A percentile compares a stretch with the other conserved stretches of the same genome.
These are phyloP conservation scores for Leccinum ochraceum DNA, from an alignment of 768 basidiomycete genomes.

Conservation along the genomic window DNA sequence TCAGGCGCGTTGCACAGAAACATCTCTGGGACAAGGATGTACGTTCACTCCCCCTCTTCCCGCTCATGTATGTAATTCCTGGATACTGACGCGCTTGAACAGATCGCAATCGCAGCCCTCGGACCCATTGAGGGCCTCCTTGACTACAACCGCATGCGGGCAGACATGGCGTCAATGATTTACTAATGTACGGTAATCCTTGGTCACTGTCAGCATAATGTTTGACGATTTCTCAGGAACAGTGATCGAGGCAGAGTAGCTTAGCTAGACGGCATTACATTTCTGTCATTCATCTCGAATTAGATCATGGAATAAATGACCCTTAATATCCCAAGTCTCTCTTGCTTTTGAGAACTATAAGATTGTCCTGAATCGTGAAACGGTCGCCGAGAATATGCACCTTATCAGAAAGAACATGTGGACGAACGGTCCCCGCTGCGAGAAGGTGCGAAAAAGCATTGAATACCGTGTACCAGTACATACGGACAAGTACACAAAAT, in stretches of 20 bases:
- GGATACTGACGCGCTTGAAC: slow-evolving; percentile 8
- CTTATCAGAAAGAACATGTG: not conserved
- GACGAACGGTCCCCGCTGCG: not conserved
- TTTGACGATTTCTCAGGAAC: not conserved
- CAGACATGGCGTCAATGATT: slow-evolving; percentile 79
- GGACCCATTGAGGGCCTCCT: slow-evolving; percentile 90
- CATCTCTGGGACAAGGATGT: slow-evolving; percentile 98
- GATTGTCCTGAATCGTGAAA: not conserved
- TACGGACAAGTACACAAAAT: slow-evolving; percentile 11
- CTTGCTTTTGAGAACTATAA: not conserved
- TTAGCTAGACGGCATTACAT: slow-evolving; percentile 27
- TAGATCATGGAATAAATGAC: slow-evolving; percentile 23
- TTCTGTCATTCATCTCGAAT: slow-evolving; percentile 21
- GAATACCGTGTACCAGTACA: slow-evolving; percentile 12
- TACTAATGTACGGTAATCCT: slow-evolving; percentile 44
- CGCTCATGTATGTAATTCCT: slow-evolving; percentile 17
- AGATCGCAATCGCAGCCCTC: slow-evolving; percentile 87
- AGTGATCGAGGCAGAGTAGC: slow-evolving; percentile 9
- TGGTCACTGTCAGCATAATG: not conserved
- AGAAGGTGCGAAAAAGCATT: not conserved
- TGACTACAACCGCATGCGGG: slow-evolving; percentile 90
- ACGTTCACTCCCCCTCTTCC: slow-evolving; percentile 25
- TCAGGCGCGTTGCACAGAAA: slow-evolving; percentile 93
- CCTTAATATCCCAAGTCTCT: slow-evolving; percentile 10
- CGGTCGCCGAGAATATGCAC: not conserved